Evolutionary conservation across 2,329 filamentous ascomycete genomes (phyloP).

Genomic region (Aspergillus sp.): DNA sequence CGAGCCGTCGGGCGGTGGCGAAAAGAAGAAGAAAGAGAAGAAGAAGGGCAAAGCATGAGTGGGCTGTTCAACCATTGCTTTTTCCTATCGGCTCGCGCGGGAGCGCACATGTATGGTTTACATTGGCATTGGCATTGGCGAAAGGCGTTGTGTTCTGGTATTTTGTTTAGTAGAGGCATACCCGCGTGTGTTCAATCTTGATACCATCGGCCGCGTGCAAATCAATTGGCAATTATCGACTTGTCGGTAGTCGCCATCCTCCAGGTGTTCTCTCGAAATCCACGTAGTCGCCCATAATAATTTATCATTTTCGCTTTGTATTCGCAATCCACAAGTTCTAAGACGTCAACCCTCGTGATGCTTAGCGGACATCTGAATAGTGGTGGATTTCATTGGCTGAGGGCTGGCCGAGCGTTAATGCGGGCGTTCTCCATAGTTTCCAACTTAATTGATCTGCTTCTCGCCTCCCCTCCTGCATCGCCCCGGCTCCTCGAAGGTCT

Average conservation of each 20-base stretch:
- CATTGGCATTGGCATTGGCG: conserved; percentile 41
- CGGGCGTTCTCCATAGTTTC: conserved; percentile 14
- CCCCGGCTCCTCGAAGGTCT: conserved; percentile 1
- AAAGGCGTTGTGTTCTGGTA: conserved; percentile 35
- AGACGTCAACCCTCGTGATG: conserved; percentile 1
- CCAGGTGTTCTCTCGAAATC: not conserved
- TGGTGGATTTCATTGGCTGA: conserved; percentile 13
- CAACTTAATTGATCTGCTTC: not conserved
- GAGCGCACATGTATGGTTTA: conserved; percentile 27
- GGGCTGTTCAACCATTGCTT: not conserved
- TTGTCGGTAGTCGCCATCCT: not conserved
- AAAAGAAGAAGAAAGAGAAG: conserved; percentile 52
- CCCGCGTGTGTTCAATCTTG: conserved; percentile 18
- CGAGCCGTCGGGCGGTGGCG: conserved; percentile 29
- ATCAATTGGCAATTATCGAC: not conserved
- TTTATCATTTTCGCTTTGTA: not conserved
- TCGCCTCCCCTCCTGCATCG: conserved; percentile 2
- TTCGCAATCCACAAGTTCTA: not conserved
- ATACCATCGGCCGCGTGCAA: conserved; percentile 15
- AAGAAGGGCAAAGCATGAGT: conserved; percentile 48
- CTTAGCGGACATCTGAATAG: conserved; percentile 2
- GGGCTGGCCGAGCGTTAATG: conserved; percentile 9
- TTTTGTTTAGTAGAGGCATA: conserved; percentile 19
- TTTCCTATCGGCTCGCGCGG: conserved; percentile 18
- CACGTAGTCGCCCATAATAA: not conserved